These are phyloP conservation scores for Cordia subcordata DNA, from an alignment of 257 asterid genomes.

Conservation along the genomic window DNA sequence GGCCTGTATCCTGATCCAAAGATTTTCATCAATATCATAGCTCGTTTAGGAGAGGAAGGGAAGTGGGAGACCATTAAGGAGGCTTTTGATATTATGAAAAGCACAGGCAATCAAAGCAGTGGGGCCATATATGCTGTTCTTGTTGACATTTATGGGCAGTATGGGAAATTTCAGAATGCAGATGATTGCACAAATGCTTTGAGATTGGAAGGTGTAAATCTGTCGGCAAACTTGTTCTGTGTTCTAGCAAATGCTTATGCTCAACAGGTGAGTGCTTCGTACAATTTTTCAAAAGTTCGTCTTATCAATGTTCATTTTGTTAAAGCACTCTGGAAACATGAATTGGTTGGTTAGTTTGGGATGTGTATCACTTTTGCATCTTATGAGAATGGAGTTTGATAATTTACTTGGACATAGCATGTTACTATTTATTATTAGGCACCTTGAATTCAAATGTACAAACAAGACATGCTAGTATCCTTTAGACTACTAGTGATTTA, in stretches of 20 bases:
- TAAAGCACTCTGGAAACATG: too few species aligned
- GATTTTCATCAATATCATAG: conserved; percentile 60
- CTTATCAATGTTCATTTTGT: background rate
- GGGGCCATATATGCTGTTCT: conserved; percentile 69
- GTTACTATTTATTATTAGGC: too few species aligned
- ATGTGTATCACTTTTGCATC: too few species aligned
- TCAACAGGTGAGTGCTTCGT: conserved; percentile 52
- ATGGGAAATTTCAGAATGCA: conserved; percentile 58
- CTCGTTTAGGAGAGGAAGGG: conserved; percentile 75
- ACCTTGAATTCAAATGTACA: too few species aligned
- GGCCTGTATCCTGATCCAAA: conserved; percentile 85
- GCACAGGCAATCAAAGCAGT: conserved; percentile 69
- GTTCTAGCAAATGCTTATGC: conserved; percentile 92
- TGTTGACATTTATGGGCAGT: conserved; percentile 84
- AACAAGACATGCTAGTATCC: too few species aligned
- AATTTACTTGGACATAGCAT: too few species aligned
- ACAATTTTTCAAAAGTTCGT: background rate
- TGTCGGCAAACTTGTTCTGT: conserved; percentile 64
- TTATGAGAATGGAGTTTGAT: too few species aligned
- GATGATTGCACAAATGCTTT: conserved; percentile 62
- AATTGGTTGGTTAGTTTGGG: too few species aligned
- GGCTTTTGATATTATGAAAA: conserved; percentile 45
- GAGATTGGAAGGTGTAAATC: conserved; percentile 60
- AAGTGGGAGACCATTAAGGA: conserved; percentile 56
- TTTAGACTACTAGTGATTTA: too few species aligned